Evolutionary conservation across 306 rosid genomes (phyloP).

Genomic region (Gillenia trifoliata): DNA sequence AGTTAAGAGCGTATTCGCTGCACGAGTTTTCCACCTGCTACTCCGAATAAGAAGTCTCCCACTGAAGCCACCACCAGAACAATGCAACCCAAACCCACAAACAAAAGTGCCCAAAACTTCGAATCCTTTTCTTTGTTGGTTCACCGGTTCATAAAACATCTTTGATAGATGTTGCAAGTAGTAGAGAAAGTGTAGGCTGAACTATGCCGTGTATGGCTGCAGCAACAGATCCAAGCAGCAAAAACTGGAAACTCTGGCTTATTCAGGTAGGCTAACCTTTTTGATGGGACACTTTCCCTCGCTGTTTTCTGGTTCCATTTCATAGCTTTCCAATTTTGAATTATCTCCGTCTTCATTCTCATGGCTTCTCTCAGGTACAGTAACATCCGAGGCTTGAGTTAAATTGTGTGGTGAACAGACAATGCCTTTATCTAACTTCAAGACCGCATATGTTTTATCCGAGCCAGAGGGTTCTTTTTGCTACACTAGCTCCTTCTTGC

Average conservation of each 20-base stretch:
- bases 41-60: constrained; percentile 56
- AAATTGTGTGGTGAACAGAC: too few relatives aligned
- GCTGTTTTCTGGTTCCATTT: constrained; percentile 15
- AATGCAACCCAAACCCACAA: constrained; percentile 47
- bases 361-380: background rate
- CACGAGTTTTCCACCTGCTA: constrained; percentile 79
- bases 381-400: background rate
- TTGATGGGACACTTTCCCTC: constrained; percentile 32
- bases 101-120: constrained; percentile 57
- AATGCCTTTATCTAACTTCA: too few relatives aligned
- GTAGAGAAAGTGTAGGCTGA: constrained; percentile 61
- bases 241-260: constrained; percentile 61
- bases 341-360: constrained; percentile 9
- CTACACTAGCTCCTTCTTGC: constrained; percentile 49
- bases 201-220: constrained; percentile 53
- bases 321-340: constrained; percentile 1
- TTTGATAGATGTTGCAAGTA: constrained; percentile 58
- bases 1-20: constrained; percentile 70
- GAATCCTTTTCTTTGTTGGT: constrained; percentile 52
- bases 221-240: constrained; percentile 60
- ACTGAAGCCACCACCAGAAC: constrained; percentile 31
- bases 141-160: constrained; percentile 57
- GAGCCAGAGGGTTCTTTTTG: too few relatives aligned
- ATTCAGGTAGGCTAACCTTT: constrained; percentile 57
- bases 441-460: too few relatives aligned